Conservation (phyloP, 2,329 filamentous ascomycete species). For the Amauroascus niger region DNA sequence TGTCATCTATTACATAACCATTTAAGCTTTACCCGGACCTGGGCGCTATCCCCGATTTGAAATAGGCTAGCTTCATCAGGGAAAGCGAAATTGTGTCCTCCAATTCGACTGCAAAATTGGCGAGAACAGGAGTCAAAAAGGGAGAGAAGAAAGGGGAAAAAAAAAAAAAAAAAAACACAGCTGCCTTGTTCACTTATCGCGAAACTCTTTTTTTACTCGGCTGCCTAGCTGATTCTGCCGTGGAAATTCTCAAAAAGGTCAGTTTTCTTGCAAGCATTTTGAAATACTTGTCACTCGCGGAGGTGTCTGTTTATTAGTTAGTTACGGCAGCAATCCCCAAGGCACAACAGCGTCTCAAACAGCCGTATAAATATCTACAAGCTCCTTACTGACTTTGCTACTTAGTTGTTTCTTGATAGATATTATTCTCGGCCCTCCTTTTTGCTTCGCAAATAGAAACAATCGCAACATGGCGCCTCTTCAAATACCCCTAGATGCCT, state of each 20-base stretch:
- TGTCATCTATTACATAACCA: neutral
- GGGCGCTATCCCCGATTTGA: neutral
- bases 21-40: neutral
- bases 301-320: too few species aligned
- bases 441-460: neutral
- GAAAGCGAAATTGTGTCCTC: neutral
- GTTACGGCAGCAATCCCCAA: too few species aligned
- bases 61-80: neutral
- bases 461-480: constrained; percentile 63
- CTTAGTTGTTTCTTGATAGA: too few species aligned
- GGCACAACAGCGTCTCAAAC: too few species aligned
- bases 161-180: neutral
- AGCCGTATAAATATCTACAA: too few species aligned
- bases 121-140: neutral
- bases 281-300: too few species aligned
- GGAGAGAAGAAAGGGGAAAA: neutral
- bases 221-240: neutral
- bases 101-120: neutral
- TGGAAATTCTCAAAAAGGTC: neutral
- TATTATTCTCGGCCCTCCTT: neutral
- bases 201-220: neutral
- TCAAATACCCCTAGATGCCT: constrained; percentile 80
- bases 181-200: neutral
- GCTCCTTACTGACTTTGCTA: neutral
- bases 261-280: too few species aligned